Percentiles rank a stretch among this genome's conserved stretches.
Conservation (phyloP, 2,329 filamentous ascomycete genomes). For the Exophiala lecanii-corni region DNA sequence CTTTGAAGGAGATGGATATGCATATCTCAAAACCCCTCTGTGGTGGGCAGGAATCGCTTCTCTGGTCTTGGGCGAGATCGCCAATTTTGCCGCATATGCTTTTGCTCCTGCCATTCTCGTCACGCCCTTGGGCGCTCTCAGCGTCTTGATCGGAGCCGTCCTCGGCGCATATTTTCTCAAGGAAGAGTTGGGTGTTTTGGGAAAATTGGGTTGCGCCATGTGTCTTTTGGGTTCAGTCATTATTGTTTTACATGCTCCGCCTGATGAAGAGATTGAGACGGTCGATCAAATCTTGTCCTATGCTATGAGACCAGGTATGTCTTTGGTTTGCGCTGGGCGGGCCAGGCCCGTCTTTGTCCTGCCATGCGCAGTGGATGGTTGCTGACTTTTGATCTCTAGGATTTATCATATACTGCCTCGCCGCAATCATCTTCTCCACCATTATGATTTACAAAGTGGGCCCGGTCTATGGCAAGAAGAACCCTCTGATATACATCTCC, state of each 20-base stretch:
- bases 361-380: not conserved
- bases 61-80: constrained; percentile 85
- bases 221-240: constrained; percentile 95
- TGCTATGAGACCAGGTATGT: constrained; percentile 81
- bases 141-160: constrained; percentile 91
- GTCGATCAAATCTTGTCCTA: constrained; percentile 89
- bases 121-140: constrained; percentile 87
- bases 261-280: constrained; percentile 83
- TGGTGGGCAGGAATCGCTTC: constrained; percentile 96
- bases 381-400: constrained; percentile 50
- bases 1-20: constrained; percentile 93
- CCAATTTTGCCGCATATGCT: constrained; percentile 96
- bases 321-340: constrained; percentile 26
- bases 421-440: constrained; percentile 75
- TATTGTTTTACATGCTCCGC: constrained; percentile 93
- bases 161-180: constrained; percentile 90
- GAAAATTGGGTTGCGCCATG: constrained; percentile 91
- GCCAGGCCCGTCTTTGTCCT: not conserved
- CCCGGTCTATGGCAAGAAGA: constrained; percentile 85
- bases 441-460: constrained; percentile 97
- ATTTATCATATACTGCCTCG: constrained; percentile 79
- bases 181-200: constrained; percentile 83
- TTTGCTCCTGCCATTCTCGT: constrained; percentile 98
- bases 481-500: constrained; percentile 91
- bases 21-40: constrained; percentile 87